A percentile compares a stretch with the other conserved stretches of the same genome.
phyloP scores from a whole-genome alignment of 306 rosid species.

The Cicer arietinum region DNA sequence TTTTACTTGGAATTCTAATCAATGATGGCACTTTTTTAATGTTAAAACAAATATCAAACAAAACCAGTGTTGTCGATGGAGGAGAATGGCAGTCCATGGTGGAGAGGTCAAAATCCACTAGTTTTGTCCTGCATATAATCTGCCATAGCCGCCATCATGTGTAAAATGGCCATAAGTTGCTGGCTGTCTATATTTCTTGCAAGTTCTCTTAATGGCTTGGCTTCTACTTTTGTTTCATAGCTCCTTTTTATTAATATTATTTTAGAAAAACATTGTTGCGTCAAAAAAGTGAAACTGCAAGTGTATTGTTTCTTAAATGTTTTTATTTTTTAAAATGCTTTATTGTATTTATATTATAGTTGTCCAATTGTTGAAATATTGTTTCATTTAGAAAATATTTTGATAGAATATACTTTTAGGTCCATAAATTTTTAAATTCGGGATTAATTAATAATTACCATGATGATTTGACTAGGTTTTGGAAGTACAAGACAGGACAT shows the following conservation, averaged over 20 bases:
- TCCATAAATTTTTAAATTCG: too few species aligned
- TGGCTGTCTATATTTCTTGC: too few species aligned
- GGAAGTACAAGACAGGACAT: too few species aligned
- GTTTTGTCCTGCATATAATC: too few species aligned
- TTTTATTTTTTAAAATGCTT: not conserved
- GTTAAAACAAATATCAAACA: constrained; percentile 25
- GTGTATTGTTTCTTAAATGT: not conserved
- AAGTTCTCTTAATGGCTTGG: constrained; percentile 20
- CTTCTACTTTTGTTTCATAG: constrained; percentile 10
- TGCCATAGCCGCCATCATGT: too few species aligned
- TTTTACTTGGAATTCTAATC: constrained; percentile 28
- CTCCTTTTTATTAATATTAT: not conserved
- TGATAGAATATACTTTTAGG: too few species aligned
- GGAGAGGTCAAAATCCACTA: too few species aligned
- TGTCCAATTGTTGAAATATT: constrained; percentile 13
- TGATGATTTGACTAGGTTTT: too few species aligned
- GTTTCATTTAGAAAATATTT: not conserved
- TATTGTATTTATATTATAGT: not conserved
- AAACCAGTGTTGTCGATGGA: not conserved
- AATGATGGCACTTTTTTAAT: constrained; percentile 10
- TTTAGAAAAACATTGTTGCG: not conserved
- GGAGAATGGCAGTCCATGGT: too few species aligned
- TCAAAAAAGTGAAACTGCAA: not conserved
- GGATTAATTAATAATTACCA: too few species aligned
- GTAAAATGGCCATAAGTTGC: too few species aligned